Evolutionary conservation across 257 asterid genomes (phyloP), one percentile per base, ranked within the genome.

Genomic region (Lavandula angustifolia): DNA sequence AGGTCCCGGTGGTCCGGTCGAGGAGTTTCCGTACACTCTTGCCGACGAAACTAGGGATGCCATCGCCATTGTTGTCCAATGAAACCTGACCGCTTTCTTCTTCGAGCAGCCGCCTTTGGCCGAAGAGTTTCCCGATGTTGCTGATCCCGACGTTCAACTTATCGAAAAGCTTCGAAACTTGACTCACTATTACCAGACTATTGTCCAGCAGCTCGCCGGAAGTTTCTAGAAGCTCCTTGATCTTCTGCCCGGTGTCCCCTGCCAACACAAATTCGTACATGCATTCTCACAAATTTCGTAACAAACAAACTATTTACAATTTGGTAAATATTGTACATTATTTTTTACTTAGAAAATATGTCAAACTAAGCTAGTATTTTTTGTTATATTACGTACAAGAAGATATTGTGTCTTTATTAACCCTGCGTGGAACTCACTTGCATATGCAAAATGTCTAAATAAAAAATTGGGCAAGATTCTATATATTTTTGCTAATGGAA

Each of bases 221-320:
- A 2, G 76, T 66, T 13, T 63, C 52, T 55, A 88, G 50, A 0
- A 88, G 14, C 37, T 79, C 73, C 79, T 64, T 77, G 90, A 87
- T 82, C 75, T 87, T 73, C 38, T 79, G 84, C 0, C 85, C 88
- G 0, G 92, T 72, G n/a, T 79, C 85, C 1, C 87, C 79, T 12
- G 68, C 66, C 17, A 42, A 4, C 16, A 11, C 14, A 34, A 4
- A 7, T 34, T 1, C 5, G 5, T 34, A 34, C 7, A 34, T 1
- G 7, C 38, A 34, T 34, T 0, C 5, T 34, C 38, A 7, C 5
- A 22, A 22, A 22, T 22, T 22, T 22, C 27, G 27, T 2, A 22
- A 22, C 27, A 22, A 22, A 22, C 27, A 22, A 22, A 22, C 27
- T 22, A 22, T 22, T 1, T 22, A 22, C 27, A 22, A 2, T 22